Evolutionary conservation across 179 eudicot genomes (phyloP), one percentile per base, ranked within the genome.

Genomic region (Patellifolia procumbens): DNA sequence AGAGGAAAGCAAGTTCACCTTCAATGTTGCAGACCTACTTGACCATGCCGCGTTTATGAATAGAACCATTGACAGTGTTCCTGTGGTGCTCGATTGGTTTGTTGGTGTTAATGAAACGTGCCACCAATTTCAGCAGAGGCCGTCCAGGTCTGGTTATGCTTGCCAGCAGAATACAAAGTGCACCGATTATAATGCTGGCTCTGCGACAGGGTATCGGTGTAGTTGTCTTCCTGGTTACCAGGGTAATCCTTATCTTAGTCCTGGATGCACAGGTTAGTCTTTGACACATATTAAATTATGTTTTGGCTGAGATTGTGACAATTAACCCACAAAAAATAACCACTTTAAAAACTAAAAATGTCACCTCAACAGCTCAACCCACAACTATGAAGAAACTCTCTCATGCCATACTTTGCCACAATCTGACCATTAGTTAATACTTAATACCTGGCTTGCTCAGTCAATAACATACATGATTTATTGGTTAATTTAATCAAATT

Each of bases 161-260:
- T 48, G 52, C 52, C 15, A 48, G 52, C 16, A 48, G 11, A 62
- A 80, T 16, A 70, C 76, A 5, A 68, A 55, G 7, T 84, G 88
- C 48, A 19, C 16, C 37, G 79, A 83, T 10, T n/a, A 22, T 6
- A 13, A 42, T 9, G n/a, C 42, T 11, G 80, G 68, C 8, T 39
- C 43, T 9, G 8, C 7, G 0, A 42, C 13, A 15, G 91, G 91
- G 0, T 88, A 86, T 72, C 84, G 53, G 0, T 86, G 89, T 72
- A 24, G 10, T 26, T 88, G 88, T 70, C 28, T 32, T 15, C 0
- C 60, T 0, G 89, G 86, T 0, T 88, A 71, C 39, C 58, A 78
- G 53, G 89, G 87, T 19, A 88, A 86, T 45, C 89, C 87, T 37
- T 88, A 86, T 65, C 81, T 84, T 32, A 66, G 83, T 34, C 76